Percentiles rank a stretch among this genome's conserved stretches.
Evolutionary conservation across 371 early-diverging fungal genomes (phyloP).

Genomic region (Haplosporangium sp.): DNA sequence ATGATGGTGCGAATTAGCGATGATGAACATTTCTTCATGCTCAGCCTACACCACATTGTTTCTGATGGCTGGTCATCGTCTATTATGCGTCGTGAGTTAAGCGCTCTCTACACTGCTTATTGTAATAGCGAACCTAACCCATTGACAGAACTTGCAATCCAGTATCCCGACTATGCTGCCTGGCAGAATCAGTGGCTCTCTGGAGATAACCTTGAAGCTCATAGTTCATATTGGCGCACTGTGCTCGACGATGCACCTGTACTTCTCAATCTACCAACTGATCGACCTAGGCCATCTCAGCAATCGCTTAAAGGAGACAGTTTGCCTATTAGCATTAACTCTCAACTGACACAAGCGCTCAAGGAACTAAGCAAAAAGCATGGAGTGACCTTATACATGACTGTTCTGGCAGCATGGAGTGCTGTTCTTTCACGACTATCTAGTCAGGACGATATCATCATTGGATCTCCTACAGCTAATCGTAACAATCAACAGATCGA

Average conservation of each 20-base stretch:
- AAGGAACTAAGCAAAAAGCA: constrained; percentile 3
- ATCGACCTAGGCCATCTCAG: too few species aligned
- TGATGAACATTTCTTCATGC: too few species aligned
- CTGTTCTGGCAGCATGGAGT: constrained; percentile 15
- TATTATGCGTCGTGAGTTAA: too few species aligned
- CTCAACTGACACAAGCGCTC: constrained; percentile 2
- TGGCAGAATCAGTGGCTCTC: constrained; percentile 16
- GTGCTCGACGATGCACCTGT: too few species aligned
- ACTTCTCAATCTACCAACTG: too few species aligned
- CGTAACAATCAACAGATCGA: constrained; percentile 3
- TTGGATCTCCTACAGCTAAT: constrained; percentile 12
- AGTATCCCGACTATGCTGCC: constrained; percentile 22
- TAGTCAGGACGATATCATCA: constrained; percentile 10
- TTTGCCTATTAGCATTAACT: constrained; percentile 1
- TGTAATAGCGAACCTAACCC: not conserved
- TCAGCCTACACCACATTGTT: too few species aligned
- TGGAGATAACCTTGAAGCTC: constrained; percentile 5
- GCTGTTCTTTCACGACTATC: constrained; percentile 14
- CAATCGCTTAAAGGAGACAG: too few species aligned
- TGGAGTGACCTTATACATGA: constrained; percentile 1
- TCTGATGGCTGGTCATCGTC: too few species aligned
- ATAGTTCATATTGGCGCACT: not conserved
- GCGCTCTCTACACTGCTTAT: not conserved
- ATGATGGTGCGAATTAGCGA: too few species aligned
- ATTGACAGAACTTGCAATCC: constrained; percentile 10